A percentile compares a stretch with the other conserved stretches of the same genome.
Conservation (phyloP, 139 green algal species). For the Closterium sp. region DNA sequence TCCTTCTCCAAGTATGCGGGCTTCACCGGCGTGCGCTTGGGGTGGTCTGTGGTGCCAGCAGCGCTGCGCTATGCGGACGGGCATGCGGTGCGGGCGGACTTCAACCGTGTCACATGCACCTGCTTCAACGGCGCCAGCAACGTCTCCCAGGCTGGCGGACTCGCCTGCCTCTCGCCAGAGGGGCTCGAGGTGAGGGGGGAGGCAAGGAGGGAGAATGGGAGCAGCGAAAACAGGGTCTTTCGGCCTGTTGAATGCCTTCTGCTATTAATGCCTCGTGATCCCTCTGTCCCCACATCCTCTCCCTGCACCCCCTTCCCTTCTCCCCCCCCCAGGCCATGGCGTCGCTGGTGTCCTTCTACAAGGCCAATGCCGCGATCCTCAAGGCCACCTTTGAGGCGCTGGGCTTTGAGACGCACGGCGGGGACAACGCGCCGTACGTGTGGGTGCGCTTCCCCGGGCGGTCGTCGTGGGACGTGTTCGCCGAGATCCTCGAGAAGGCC, state of each 20-base stretch:
- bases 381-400: slow-evolving; percentile 82
- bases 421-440: slow-evolving; percentile 93
- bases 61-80: slow-evolving; percentile 76
- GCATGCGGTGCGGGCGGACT: slow-evolving; percentile 78
- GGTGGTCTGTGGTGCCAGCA: slow-evolving; percentile 97
- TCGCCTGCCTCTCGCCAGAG: slow-evolving; percentile 77
- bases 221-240: no score
- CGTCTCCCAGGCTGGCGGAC: slow-evolving; percentile 82
- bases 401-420: slow-evolving; percentile 92
- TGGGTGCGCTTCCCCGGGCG: slow-evolving; percentile 94
- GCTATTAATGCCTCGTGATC: background rate
- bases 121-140: slow-evolving; percentile 98
- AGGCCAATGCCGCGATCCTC: slow-evolving; percentile 95
- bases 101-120: slow-evolving; percentile 95
- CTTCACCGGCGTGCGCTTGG: slow-evolving; percentile 96
- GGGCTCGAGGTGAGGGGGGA: slow-evolving; percentile 46
- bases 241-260: background rate
- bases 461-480: slow-evolving; percentile 92
- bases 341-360: slow-evolving; percentile 91
- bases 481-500: slow-evolving; percentile 59
- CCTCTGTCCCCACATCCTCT: no score
- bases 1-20: slow-evolving; percentile 62
- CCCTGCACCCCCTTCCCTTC: no score
- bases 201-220: no score
- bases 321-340: slow-evolving; percentile 84